Conservation (phyloP, 257 asterid genomes). For the Gardenia jasminoides region DNA sequence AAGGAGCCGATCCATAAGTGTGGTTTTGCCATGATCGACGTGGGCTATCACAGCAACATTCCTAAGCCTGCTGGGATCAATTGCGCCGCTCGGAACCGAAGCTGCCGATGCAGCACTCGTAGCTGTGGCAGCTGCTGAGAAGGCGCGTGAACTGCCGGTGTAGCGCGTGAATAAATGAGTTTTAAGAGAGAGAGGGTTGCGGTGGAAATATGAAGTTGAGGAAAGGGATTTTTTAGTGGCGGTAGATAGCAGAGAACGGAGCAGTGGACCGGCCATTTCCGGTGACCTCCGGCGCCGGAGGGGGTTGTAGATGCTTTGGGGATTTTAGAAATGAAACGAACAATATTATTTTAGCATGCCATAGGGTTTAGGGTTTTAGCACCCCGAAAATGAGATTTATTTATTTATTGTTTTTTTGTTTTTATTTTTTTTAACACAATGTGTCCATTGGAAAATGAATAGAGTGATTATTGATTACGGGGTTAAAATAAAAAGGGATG, state of each 20-base stretch:
- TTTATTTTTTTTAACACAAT: too few relatives aligned
- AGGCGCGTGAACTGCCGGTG: conserved; percentile 36
- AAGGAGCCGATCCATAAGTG: conserved; percentile 95
- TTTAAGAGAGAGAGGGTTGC: conserved; percentile 16
- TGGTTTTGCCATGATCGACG: conserved; percentile 97
- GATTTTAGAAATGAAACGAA: neutral
- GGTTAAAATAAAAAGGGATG: too few relatives aligned
- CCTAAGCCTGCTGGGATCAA: conserved; percentile 69
- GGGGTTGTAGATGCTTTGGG: neutral
- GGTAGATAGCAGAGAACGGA: conserved; percentile 61
- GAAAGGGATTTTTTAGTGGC: conserved; percentile 37
- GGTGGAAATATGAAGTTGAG: conserved; percentile 24
- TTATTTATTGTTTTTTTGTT: too few relatives aligned
- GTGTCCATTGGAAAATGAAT: too few relatives aligned
- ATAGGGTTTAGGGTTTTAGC: conserved; percentile 13
- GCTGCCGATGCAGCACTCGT: conserved; percentile 41
- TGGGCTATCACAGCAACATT: conserved; percentile 97
- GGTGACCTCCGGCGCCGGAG: neutral
- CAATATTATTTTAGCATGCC: neutral
- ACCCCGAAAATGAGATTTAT: too few relatives aligned
- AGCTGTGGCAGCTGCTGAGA: conserved; percentile 51
- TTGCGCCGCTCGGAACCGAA: conserved; percentile 29
- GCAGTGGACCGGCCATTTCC: conserved; percentile 63
- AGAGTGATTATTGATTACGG: too few relatives aligned
- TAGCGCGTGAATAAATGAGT: conserved; percentile 32